Conservation (phyloP, 2,329 filamentous ascomycete genomes). For the Diaporthe sp. region DNA sequence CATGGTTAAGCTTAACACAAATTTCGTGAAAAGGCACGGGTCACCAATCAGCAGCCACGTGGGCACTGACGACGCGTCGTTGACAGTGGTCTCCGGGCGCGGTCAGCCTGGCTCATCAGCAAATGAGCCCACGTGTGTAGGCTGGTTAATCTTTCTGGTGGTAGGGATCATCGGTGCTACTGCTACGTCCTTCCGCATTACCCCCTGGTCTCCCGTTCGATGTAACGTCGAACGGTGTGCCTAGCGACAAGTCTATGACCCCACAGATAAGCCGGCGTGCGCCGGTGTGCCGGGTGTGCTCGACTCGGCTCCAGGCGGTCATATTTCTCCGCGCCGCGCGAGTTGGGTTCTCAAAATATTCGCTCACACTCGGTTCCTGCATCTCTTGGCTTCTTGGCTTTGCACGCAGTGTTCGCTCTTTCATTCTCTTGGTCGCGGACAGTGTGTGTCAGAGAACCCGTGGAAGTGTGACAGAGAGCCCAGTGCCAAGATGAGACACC, state of each 20-base stretch:
- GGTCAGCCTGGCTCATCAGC: not conserved
- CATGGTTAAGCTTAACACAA: not conserved
- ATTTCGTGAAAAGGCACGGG: not conserved
- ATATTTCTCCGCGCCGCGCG: not conserved
- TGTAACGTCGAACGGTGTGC: not conserved
- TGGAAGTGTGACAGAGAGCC: not conserved
- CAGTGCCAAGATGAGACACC: constrained; percentile 35
- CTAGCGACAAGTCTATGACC: not conserved
- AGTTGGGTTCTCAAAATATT: not conserved
- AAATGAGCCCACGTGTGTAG: constrained; percentile 1
- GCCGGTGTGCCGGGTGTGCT: not conserved
- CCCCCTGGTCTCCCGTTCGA: not conserved
- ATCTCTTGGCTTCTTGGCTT: constrained; percentile 16
- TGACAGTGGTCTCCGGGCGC: not conserved
- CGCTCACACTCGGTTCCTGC: not conserved
- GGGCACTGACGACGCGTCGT: not conserved
- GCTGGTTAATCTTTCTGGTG: not conserved
- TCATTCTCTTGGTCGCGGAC: not conserved
- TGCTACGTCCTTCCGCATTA: not conserved
- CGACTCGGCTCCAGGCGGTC: not conserved
- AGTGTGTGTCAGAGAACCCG: not conserved
- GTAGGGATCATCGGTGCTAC: not conserved
- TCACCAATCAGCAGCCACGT: not conserved
- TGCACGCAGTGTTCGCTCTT: not conserved
- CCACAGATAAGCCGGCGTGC: constrained; percentile 21